Evolutionary conservation across 495 filamentous ascomycete genomes (phyloP).

Genomic region (Tuber borchii): DNA sequence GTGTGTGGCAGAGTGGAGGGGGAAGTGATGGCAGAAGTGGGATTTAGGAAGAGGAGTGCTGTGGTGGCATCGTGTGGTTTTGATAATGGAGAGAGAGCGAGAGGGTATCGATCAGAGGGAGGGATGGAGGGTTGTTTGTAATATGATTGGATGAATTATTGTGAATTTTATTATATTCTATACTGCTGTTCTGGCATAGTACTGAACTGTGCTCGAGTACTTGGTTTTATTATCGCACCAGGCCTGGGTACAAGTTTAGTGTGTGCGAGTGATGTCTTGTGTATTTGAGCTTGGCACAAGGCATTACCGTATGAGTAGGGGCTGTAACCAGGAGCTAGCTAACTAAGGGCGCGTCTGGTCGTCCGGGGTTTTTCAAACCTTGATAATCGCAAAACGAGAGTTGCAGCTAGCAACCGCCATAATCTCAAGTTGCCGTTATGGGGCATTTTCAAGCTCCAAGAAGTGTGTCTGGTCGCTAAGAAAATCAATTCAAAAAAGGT

Average conservation of each 20-base stretch:
- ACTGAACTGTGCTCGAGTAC: background rate
- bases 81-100: background rate
- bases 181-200: background rate
- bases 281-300: background rate
- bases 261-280: conserved; percentile 1
- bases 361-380: no score
- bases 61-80: background rate
- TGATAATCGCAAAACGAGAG: no score
- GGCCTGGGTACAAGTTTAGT: background rate
- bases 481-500: no score
- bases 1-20: background rate
- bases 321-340: background rate
- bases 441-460: no score
- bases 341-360: no score
- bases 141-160: conserved; percentile 3
- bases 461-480: no score
- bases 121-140: background rate
- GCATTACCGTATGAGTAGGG: background rate
- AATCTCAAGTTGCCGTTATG: no score
- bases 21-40: background rate
- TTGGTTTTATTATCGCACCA: background rate
- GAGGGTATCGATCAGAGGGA: background rate
- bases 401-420: no score
- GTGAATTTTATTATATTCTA: background rate
- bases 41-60: background rate